phyloP scores from a whole-genome alignment of 2,329 filamentous ascomycete genomes.

The Penicillium sp. region DNA sequence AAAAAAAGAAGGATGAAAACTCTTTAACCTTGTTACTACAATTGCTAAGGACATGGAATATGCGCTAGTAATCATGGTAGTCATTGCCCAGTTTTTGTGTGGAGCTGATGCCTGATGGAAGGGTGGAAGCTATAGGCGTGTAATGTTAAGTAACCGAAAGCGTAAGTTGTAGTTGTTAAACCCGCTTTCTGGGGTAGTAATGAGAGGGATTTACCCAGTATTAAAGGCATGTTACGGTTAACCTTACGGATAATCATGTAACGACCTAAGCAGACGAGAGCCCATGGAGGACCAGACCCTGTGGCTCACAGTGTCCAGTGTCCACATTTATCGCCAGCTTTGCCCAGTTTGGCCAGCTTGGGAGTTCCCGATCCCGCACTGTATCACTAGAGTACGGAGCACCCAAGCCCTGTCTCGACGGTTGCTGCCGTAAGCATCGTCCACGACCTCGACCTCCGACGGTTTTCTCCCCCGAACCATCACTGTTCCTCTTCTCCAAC shows the following conservation, averaged over 20 bases:
- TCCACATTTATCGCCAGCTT: too few species aligned
- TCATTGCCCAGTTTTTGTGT: not conserved
- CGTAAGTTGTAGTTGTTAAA: not conserved
- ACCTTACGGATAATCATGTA: not conserved
- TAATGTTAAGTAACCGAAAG: not conserved
- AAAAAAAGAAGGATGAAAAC: not conserved
- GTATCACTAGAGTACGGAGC: too few species aligned
- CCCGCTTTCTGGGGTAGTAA: not conserved
- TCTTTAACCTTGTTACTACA: not conserved
- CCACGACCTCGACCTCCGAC: not conserved
- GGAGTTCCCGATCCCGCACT: too few species aligned
- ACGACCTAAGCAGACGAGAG: not conserved
- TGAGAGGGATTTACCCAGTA: not conserved
- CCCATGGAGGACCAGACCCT: not conserved
- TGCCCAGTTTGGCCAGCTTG: too few species aligned
- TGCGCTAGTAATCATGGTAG: not conserved
- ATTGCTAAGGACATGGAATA: not conserved
- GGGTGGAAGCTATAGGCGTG: not conserved
- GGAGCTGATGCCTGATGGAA: not conserved
- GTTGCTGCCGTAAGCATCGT: slow-evolving; percentile 6
- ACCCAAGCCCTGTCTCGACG: not conserved
- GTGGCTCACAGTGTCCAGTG: too few species aligned
- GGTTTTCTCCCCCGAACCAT: slow-evolving; percentile 2
- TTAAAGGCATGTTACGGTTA: not conserved
- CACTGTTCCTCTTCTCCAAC: not conserved